Percentiles rank a stretch among this genome's conserved stretches.
Conservation (phyloP, 164 flowering plant genomes). For the Pachysandra terminalis region DNA sequence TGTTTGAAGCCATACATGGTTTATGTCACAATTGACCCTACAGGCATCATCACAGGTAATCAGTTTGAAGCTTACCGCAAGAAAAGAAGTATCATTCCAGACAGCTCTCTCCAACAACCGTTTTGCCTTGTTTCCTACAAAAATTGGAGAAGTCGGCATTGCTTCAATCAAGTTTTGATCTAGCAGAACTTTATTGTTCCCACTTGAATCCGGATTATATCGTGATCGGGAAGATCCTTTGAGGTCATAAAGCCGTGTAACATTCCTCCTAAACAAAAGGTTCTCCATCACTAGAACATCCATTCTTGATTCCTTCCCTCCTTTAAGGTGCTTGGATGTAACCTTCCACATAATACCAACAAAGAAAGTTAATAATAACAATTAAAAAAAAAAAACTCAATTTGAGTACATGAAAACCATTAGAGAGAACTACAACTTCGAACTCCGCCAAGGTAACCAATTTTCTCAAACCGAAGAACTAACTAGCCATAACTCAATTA, state of each 20-base stretch:
- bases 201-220: conserved; percentile 86
- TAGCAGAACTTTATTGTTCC: conserved; percentile 86
- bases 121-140: conserved; percentile 97
- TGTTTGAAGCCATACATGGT: not conserved
- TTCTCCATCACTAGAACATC: conserved; percentile 97
- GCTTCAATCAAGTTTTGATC: conserved; percentile 97
- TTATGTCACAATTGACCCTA: not conserved
- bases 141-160: conserved; percentile 98
- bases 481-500: no score
- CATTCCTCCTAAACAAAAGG: conserved; percentile 74
- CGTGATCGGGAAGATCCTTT: conserved; percentile 94
- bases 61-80: conserved; percentile 68
- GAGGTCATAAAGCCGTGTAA: conserved; percentile 84
- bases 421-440: no score
- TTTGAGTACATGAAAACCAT: not conserved
- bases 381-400: not conserved
- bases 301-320: conserved; percentile 85
- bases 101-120: conserved; percentile 93
- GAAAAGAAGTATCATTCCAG: conserved; percentile 98
- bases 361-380: not conserved
- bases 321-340: conserved; percentile 72
- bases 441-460: no score
- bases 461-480: no score
- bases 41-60: not conserved
- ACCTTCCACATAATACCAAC: conserved; percentile 42